phyloP scores from a whole-genome alignment of 352 stramenopile species.

The Phytophthora tubulina region DNA sequence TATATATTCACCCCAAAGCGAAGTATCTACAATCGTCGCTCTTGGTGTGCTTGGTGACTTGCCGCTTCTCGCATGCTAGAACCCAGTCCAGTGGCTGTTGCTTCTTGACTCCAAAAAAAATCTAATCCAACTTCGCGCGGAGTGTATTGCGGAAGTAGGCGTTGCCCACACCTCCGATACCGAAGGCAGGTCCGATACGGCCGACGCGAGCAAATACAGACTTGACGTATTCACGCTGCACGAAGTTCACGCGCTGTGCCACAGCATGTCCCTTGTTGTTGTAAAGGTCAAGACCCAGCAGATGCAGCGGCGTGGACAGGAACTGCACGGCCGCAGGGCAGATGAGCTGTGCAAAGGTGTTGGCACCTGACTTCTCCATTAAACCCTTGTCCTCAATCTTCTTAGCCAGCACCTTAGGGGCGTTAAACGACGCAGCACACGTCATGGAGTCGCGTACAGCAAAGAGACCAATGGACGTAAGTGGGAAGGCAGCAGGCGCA shows the following conservation, averaged over 20 bases:
- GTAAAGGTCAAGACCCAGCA: constrained; percentile 91
- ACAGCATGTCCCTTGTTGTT: constrained; percentile 68
- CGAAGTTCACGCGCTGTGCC: constrained; percentile 58
- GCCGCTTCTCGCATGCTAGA: constrained; percentile 27
- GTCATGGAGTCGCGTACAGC: constrained; percentile 89
- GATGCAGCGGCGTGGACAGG: constrained; percentile 89
- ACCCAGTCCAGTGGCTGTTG: constrained; percentile 22
- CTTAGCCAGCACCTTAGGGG: constrained; percentile 73
- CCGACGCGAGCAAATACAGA: constrained; percentile 85
- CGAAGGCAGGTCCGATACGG: constrained; percentile 91
- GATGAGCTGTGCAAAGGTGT: constrained; percentile 79
- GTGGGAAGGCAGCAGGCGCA: constrained; percentile 74
- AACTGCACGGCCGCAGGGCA: constrained; percentile 90
- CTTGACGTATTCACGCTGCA: constrained; percentile 88
- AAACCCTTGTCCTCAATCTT: constrained; percentile 63
- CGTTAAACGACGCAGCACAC: constrained; percentile 90
- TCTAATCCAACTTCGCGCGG: constrained; percentile 52
- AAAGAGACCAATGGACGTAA: constrained; percentile 88
- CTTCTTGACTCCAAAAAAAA: constrained; percentile 4
- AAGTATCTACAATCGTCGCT: constrained; percentile 15
- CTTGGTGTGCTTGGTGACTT: constrained; percentile 30
- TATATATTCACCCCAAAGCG: constrained; percentile 37
- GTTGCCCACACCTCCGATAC: constrained; percentile 91
- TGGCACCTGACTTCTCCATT: constrained; percentile 62
- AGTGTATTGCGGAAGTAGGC: constrained; percentile 66